Evolutionary conservation across 208 protist species (phyloP).

Genomic region (Leishmania martiniquensis): DNA sequence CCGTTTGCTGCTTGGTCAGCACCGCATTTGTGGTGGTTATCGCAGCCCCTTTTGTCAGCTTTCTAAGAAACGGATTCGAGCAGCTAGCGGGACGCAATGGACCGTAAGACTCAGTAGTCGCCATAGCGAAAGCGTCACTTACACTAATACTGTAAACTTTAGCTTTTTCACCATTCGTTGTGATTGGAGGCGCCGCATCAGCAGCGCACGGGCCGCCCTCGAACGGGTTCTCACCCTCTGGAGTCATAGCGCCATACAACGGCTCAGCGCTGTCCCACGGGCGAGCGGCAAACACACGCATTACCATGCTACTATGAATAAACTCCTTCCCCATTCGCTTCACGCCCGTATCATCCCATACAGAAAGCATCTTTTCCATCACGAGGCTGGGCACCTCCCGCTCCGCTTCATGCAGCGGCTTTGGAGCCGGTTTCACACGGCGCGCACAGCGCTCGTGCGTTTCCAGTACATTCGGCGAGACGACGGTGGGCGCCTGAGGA

Average conservation of each 20-base stretch:
- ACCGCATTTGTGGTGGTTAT: constrained; percentile 21
- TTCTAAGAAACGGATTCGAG: constrained; percentile 50
- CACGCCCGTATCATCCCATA: constrained; percentile 85
- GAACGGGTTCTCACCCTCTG: constrained; percentile 67
- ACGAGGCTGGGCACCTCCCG: constrained; percentile 54
- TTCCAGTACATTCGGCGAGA: constrained; percentile 15
- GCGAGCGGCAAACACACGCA: constrained; percentile 83
- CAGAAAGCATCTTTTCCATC: constrained; percentile 72
- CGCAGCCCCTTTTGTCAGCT: constrained; percentile 5
- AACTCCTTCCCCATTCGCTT: constrained; percentile 71
- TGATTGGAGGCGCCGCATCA: background rate
- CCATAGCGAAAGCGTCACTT: constrained; percentile 55
- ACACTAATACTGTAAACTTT: constrained; percentile 32
- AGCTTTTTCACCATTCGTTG: background rate
- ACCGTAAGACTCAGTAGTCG: constrained; percentile 42
- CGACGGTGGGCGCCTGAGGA: constrained; percentile 29
- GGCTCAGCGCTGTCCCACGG: constrained; percentile 44
- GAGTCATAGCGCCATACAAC: constrained; percentile 48
- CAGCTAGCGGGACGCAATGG: constrained; percentile 49
- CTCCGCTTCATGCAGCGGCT: constrained; percentile 82
- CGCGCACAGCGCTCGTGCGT: constrained; percentile 45
- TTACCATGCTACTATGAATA: constrained; percentile 90
- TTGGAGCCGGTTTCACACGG: constrained; percentile 68
- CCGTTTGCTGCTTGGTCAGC: constrained; percentile 39
- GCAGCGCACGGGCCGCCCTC: background rate